Evolutionary conservation across 345 rosid species (phyloP).

Genomic region (Microcos paniculata): DNA sequence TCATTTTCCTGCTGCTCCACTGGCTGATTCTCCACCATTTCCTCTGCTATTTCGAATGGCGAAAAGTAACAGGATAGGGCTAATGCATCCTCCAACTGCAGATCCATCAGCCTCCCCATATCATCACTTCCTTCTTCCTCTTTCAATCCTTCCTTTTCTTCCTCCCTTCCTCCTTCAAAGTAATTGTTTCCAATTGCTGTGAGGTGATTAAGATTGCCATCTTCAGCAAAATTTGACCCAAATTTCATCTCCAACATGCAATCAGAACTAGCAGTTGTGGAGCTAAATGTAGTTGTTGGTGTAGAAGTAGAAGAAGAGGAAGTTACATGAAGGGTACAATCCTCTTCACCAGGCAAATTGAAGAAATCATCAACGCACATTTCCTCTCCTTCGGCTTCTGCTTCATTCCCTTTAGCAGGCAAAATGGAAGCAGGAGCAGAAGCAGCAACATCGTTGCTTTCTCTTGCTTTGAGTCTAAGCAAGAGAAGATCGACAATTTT

Average conservation of each 20-base stretch:
- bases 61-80: conserved; percentile 16
- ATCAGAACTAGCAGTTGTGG: background rate
- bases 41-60: conserved; percentile 42
- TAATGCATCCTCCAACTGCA: conserved; percentile 17
- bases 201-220: background rate
- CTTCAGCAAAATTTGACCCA: conserved; percentile 16
- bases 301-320: background rate
- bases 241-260: conserved; percentile 9
- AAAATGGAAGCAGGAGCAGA: background rate
- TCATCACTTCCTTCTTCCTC: conserved; percentile 20
- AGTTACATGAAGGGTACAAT: conserved; percentile 8
- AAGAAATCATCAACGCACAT: conserved; percentile 22
- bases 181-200: conserved; percentile 4
- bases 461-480: conserved; percentile 35
- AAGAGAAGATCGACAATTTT: conserved; percentile 42
- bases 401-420: conserved; percentile 12
- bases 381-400: background rate
- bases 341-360: conserved; percentile 12
- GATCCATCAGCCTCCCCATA: conserved; percentile 19
- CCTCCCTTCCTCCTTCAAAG: background rate
- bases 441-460: background rate
- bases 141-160: background rate
- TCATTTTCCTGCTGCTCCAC: conserved; percentile 9
- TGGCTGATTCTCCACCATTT: conserved; percentile 33
- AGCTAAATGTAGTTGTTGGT: background rate